Base-by-base conservation (phyloP, 148 eudicot species). In the Silene latifolia region DNA sequence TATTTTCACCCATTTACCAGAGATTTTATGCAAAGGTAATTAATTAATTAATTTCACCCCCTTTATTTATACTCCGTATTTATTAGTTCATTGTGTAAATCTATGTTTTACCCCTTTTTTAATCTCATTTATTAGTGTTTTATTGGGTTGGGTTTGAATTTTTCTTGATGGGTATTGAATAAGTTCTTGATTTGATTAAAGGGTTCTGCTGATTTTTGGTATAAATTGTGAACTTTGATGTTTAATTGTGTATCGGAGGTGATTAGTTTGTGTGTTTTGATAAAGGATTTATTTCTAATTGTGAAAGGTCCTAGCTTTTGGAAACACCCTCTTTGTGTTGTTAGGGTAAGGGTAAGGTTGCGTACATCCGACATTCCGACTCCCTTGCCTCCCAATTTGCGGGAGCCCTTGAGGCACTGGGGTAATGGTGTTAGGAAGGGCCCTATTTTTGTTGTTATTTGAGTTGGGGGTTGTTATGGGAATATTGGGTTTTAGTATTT, bases 121-220 rank as follows among this genome's bases (percentile, higher is more conserved):
- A 35, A 39, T 39, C 4, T 56, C 9, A 27, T 29, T 57, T 18
- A 5, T 3, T 57, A 0, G 27, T 72, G 12, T 66, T 51, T 7
- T 61, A 8, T 11, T 58, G 7, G n/a, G 53, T 71, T 71, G 27
- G 6, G 67, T 72, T 59, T 72, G 17, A 29, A 58, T 72, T 61
- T 61, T 58, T 44, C 11, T 46, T 15, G 39, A 42, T 73, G 68
- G 58, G 76, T 17, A 73, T 20, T 21, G 57, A 69, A 7, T 17
- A 69, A 69, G 32, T 69, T 69, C 8, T 73, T 73, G 67, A 44
- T 61, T 73, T 61, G 44, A 73, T 42, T 14, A 46, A 19, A 7
- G 68, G 66, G 25, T 24, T 62, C 4, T 74, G 3, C 15, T 74
- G 47, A 62, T 74, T 62, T 74, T 63, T 48, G 59, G 25, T 25